phyloP scores from a whole-genome alignment of 176 grass and related monocot species.

The Oryza officinalis region DNA sequence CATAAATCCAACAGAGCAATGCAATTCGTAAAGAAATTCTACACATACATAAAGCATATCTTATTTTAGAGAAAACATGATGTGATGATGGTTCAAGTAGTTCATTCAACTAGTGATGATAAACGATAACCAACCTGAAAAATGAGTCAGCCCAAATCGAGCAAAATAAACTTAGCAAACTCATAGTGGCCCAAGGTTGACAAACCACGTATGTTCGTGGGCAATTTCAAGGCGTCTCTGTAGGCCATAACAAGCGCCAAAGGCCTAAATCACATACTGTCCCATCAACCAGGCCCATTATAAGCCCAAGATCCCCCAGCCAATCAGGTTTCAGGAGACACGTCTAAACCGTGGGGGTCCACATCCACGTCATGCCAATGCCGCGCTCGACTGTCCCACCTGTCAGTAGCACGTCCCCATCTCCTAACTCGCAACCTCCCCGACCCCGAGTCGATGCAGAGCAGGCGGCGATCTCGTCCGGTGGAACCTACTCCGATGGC shows the following conservation, averaged over 20 bases:
- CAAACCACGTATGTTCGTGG: background rate
- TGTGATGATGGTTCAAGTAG: too few relatives aligned
- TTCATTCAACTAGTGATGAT: too few relatives aligned
- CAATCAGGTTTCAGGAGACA: slow-evolving; percentile 52
- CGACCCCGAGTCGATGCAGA: background rate
- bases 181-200: background rate
- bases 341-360: slow-evolving; percentile 3
- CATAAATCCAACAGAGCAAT: too few relatives aligned
- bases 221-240: background rate
- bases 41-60: too few relatives aligned
- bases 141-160: background rate
- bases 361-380: slow-evolving; percentile 22
- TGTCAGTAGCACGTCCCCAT: slow-evolving; percentile 30
- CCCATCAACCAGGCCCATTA: background rate
- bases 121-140: too few relatives aligned
- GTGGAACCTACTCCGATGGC: slow-evolving; percentile 39
- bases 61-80: too few relatives aligned
- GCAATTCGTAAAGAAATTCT: too few relatives aligned
- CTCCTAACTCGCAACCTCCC: background rate
- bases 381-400: background rate
- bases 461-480: slow-evolving; percentile 39
- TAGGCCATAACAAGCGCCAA: too few relatives aligned
- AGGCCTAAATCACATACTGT: background rate
- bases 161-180: too few relatives aligned
- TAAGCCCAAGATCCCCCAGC: background rate